Evolutionary conservation across 2,329 filamentous ascomycete genomes (phyloP), one percentile per base, ranked within the genome.

Genomic region (Cadophora luteo-olivacea): DNA sequence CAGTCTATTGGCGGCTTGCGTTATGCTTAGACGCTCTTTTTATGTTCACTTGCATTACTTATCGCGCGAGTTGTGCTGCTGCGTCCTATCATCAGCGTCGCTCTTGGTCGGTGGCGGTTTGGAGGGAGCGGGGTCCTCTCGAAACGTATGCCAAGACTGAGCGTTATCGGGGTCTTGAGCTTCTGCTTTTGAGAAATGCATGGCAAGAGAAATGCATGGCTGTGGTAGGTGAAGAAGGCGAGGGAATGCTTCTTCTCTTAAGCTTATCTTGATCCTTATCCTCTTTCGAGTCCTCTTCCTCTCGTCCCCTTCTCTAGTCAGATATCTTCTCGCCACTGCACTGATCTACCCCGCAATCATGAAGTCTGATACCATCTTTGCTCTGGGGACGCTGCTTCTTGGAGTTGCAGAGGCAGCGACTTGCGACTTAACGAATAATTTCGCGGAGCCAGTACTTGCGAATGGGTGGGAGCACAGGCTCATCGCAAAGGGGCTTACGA

Each of bases 401-500:
- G 24, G 45, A 29, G 24, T 36, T 25, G 64, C 58, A 25, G 45
- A 51, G n/a, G 65, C 65, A 12, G 67, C 66, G 33, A 67, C 65
- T 29, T 72, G 71, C 61, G 67, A 68, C 29, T 61, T 72, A 38
- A 72, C 69, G 54, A 62, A 70, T 32, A 66, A 61, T 4, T 76
- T 77, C 54, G 54, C 68, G 19, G 51, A 73, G 29, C 76, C 76
- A 1, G 58, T 71, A 0, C 57, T 73, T 4, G 67, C 73, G 1
- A 65, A 68, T 63, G 77, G 78, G 7, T 79, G 76, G 72, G 69
- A 69, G 29, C 64, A 74, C 1, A 75, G 76, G 36, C 65, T 79
- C 2, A 69, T 79, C 16, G 74, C 72, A 3, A 69, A 68, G 5
- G 70, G 68, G 1, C 60, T 79, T 38, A 70, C n/a, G 5, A 69